Evolutionary conservation across 202 grass and related monocot species (phyloP).

Genomic region (Carex arenaria): DNA sequence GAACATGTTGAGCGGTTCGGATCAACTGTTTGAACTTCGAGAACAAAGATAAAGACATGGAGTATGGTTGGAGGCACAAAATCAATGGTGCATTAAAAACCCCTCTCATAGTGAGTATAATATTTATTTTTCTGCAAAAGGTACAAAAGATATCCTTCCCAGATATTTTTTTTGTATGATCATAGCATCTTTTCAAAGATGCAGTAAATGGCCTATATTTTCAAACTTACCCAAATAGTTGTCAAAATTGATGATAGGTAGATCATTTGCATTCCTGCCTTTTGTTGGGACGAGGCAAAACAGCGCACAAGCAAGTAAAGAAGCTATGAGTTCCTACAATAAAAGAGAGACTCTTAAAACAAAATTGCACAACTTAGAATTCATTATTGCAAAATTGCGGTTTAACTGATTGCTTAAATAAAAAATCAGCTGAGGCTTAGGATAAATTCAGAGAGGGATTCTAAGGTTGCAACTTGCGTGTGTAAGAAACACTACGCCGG

Average conservation of each 20-base stretch:
- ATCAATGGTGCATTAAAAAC: no score
- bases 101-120: no score
- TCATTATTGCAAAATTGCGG: not conserved
- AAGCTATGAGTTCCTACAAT: slow-evolving; percentile 55
- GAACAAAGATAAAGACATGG: no score
- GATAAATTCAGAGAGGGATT: slow-evolving; percentile 11
- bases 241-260: slow-evolving; percentile 82
- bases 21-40: no score
- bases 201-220: not conserved
- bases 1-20: no score
- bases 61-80: no score
- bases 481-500: slow-evolving; percentile 45
- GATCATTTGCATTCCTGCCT: slow-evolving; percentile 31
- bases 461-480: slow-evolving; percentile 25
- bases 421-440: not conserved
- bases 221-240: slow-evolving; percentile 61
- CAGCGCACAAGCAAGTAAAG: slow-evolving; percentile 77
- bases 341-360: not conserved
- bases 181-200: not conserved
- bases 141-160: no score
- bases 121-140: no score
- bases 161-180: no score
- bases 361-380: not conserved
- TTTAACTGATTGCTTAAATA: not conserved
- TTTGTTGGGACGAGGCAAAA: slow-evolving; percentile 86